Base-by-base conservation (phyloP, 768 basidiomycete species). In the Macrolepiota fuliginosa region DNA sequence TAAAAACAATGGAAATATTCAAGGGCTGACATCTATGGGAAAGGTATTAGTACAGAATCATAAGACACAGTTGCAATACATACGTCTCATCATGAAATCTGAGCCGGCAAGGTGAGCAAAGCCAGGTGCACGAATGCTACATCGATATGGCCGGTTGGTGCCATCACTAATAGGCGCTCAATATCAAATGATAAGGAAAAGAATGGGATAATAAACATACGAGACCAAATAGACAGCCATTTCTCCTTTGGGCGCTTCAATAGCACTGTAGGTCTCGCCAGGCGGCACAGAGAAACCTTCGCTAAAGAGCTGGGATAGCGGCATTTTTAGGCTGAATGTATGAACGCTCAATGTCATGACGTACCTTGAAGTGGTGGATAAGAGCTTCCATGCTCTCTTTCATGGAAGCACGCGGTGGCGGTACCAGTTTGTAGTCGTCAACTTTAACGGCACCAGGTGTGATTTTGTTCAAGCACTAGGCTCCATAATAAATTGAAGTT, bases 171-270 rank as follows among this genome's bases (percentile, higher is more conserved):
- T 56, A 24, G 60, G 57, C 7, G 59, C 25, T 61, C 46, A 64
- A 13, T 39, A 49, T 5, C 35, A 35, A 24, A 47, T 52, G 45
- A 32, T 24, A 22, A 22, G 3, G 25, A 55, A 9, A n/a, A 58
- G n/a, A 36, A 29, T 12, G 3, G 7, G n/a, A n/a, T 42, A 36
- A 19, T 54, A 56, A 32, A 83, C 90, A 69, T 68, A 91, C 86
- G 95, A 97, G 64, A 99, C 94, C 55, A 99, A 88, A 79, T 96
- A 99, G 50, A 99, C 96, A 66, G 83, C 96, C 95, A 98, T 98
- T 78, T 98, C 96, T 65, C 96, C 96, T 77, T 99, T 98, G 49
- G 96, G 96, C 7, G 96, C 96, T 76, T 99, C 97, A 66, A 98
- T 98, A 1, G 96, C 96, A 54, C 85, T 87, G 80, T 99, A 98